Evolutionary conservation across 306 rosid genomes (phyloP).

Genomic region (Astragalus glycyphyllos): DNA sequence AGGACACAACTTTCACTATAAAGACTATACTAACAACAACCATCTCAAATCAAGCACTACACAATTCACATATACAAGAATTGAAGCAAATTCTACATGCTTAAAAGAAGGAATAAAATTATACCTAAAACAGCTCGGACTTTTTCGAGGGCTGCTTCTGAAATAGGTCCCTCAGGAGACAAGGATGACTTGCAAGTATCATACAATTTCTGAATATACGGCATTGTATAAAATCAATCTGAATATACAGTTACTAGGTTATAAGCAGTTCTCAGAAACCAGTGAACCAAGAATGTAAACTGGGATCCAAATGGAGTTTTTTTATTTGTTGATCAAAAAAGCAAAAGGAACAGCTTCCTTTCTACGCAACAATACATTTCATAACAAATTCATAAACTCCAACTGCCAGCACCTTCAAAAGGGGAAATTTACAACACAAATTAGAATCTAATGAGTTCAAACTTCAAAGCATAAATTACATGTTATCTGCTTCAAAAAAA

Average conservation of each 20-base stretch:
- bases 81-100: neutral
- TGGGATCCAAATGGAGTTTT: constrained; percentile 14
- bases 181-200: constrained; percentile 51
- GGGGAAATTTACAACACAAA: constrained; percentile 16
- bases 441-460: constrained; percentile 17
- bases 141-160: constrained; percentile 49
- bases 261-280: constrained; percentile 8
- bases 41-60: constrained; percentile 33
- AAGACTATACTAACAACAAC: constrained; percentile 10
- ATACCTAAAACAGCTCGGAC: constrained; percentile 49
- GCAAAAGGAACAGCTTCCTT: constrained; percentile 49
- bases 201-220: constrained; percentile 52
- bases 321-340: constrained; percentile 18
- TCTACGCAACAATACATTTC: constrained; percentile 48
- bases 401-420: constrained; percentile 23
- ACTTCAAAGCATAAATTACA: neutral
- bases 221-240: constrained; percentile 42
- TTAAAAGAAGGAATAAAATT: neutral
- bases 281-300: neutral
- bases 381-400: constrained; percentile 32
- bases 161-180: constrained; percentile 48
- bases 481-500: neutral
- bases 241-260: constrained; percentile 38
- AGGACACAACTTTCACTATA: constrained; percentile 12
- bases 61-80: neutral